Conservation (phyloP, 768 basidiomycete genomes). For the Auriculariales sp. region DNA sequence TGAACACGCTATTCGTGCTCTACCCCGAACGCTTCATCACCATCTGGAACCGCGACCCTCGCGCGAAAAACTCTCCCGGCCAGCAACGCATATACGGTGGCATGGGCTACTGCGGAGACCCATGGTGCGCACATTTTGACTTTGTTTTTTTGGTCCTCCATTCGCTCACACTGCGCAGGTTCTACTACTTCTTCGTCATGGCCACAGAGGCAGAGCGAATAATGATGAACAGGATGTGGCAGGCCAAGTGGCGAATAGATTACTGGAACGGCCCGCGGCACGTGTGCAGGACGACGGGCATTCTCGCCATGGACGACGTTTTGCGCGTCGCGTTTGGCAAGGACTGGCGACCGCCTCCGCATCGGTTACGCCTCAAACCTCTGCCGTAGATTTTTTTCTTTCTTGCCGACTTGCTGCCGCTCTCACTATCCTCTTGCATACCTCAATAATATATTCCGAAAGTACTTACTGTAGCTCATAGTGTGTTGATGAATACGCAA, state of each 20-base stretch:
- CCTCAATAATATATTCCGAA: too few species aligned
- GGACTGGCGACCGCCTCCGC: background rate
- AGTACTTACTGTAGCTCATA: too few species aligned
- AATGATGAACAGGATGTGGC: background rate
- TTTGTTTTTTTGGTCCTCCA: background rate
- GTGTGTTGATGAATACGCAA: too few species aligned
- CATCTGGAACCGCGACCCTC: constrained; percentile 21
- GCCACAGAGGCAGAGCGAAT: background rate
- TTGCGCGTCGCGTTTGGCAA: background rate
- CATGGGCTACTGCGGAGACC: background rate
- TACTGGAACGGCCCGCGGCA: background rate
- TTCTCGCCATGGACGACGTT: background rate
- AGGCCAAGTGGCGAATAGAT: background rate
- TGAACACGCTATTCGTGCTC: constrained; percentile 32
- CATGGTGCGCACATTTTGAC: too few species aligned
- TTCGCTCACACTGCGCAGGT: background rate
- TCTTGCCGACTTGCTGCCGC: too few species aligned
- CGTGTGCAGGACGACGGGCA: background rate
- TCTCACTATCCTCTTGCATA: too few species aligned
- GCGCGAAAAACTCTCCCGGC: background rate
- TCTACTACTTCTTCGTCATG: background rate
- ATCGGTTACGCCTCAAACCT: too few species aligned
- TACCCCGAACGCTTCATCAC: constrained; percentile 31
- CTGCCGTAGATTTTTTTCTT: too few species aligned
- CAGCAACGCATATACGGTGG: background rate